Percentiles rank a stretch among this genome's conserved stretches.
phyloP scores from a whole-genome alignment of 805 yeast species.

The Martiniozyma abietophila region DNA sequence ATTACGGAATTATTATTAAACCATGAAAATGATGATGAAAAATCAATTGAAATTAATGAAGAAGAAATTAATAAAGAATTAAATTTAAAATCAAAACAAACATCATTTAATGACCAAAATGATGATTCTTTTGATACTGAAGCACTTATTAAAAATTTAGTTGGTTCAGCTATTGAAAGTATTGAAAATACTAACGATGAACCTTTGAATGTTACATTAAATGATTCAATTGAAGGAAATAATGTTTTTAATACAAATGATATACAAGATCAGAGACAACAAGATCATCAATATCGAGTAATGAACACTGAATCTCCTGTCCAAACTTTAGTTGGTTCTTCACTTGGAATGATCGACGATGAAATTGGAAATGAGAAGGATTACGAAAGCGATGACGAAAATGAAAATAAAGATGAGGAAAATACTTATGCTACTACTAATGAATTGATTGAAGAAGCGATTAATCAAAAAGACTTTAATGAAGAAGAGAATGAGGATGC shows the following conservation, averaged over 20 bases:
- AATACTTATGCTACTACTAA: constrained; percentile 6
- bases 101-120: no score
- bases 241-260: background rate
- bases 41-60: background rate
- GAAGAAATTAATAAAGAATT: no score
- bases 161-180: constrained; percentile 5
- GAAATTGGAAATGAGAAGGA: background rate
- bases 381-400: background rate
- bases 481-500: background rate
- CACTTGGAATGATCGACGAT: no score
- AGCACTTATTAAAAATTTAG: constrained; percentile 6
- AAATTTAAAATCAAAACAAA: no score
- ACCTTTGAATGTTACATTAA: no score
- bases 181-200: constrained; percentile 1
- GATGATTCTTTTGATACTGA: constrained; percentile 8
- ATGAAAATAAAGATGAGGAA: background rate
- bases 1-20: constrained; percentile 1
- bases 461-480: constrained; percentile 5
- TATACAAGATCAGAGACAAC: background rate
- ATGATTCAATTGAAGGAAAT: background rate
- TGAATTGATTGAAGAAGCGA: constrained; percentile 13
- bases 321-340: no score
- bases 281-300: no score
- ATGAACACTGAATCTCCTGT: no score
- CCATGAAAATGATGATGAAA: background rate